Evolutionary conservation across 1,139 yeast species (phyloP).

Genomic region (Insectozyma bohioensis): DNA sequence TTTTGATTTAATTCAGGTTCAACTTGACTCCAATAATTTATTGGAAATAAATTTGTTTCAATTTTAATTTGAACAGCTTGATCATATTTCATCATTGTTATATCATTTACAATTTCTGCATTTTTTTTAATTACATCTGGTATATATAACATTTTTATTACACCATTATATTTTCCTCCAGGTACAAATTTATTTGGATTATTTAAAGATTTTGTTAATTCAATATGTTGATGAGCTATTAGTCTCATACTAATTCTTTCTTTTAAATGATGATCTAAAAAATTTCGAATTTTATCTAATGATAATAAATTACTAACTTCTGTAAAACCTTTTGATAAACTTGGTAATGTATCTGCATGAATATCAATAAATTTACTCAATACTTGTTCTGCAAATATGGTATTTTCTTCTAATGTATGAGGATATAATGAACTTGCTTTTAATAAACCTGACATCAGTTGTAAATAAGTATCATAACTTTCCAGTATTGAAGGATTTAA

Average conservation of each 20-base stretch:
- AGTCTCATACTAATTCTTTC: slow-evolving; percentile 86
- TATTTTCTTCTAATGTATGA: slow-evolving; percentile 53
- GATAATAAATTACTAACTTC: slow-evolving; percentile 64
- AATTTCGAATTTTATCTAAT: slow-evolving; percentile 50
- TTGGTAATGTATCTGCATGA: slow-evolving; percentile 82
- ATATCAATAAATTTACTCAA: slow-evolving; percentile 63
- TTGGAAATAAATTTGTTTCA: slow-evolving; percentile 40
- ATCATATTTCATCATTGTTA: slow-evolving; percentile 80
- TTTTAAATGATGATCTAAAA: slow-evolving; percentile 73
- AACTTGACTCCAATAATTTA: slow-evolving; percentile 34
- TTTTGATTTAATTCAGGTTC: slow-evolving; percentile 25
- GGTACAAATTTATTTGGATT: slow-evolving; percentile 21
- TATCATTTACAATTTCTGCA: slow-evolving; percentile 75
- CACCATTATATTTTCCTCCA: slow-evolving; percentile 61
- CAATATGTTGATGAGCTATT: slow-evolving; percentile 81
- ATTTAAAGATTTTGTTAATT: slow-evolving; percentile 43
- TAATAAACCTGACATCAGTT: slow-evolving; percentile 65
- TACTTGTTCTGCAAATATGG: slow-evolving; percentile 44
- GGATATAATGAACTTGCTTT: slow-evolving; percentile 40
- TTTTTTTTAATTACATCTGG: slow-evolving; percentile 60
- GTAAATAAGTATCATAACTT: slow-evolving; percentile 69
- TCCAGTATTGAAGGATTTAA: slow-evolving; percentile 88
- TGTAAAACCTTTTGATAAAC: slow-evolving; percentile 76
- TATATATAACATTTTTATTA: slow-evolving; percentile 64
- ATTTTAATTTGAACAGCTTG: slow-evolving; percentile 61